phyloP scores from a whole-genome alignment of 2,329 filamentous ascomycete genomes.

The Mollisia scopiformis region DNA sequence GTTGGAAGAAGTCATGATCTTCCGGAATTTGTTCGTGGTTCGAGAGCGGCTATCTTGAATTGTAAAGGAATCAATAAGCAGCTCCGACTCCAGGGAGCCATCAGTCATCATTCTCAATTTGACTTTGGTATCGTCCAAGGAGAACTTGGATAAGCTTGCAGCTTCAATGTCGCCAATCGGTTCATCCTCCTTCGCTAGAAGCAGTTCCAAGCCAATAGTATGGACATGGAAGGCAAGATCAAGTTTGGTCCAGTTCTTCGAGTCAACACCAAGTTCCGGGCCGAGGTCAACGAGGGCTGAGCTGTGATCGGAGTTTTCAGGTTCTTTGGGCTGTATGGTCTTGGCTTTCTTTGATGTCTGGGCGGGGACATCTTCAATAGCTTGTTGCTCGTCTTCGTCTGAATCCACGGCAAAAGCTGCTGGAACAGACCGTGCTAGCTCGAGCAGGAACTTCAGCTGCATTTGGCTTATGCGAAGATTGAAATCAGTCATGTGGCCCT shows the following conservation, averaged over 20 bases:
- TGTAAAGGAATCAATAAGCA: conserved; percentile 91
- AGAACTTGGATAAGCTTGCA: conserved; percentile 90
- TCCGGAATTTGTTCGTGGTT: conserved; percentile 93
- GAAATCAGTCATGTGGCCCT: conserved; percentile 90
- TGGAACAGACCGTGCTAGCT: conserved; percentile 85
- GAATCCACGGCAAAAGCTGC: conserved; percentile 79
- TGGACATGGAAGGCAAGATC: conserved; percentile 90
- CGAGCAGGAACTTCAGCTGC: conserved; percentile 86
- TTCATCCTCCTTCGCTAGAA: conserved; percentile 73
- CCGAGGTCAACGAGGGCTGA: conserved; percentile 56
- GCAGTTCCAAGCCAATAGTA: conserved; percentile 85
- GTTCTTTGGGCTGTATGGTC: conserved; percentile 12
- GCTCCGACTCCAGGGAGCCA: conserved; percentile 86
- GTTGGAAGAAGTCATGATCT: conserved; percentile 97
- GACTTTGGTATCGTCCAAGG: conserved; percentile 86
- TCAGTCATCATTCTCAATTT: conserved; percentile 95
- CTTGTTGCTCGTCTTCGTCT: conserved; percentile 73
- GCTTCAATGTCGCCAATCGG: conserved; percentile 79
- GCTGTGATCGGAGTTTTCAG: conserved; percentile 22
- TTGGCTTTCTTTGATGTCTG: conserved; percentile 35
- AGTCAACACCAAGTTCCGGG: conserved; percentile 71
- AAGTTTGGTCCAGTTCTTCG: conserved; percentile 86
- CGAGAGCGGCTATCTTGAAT: conserved; percentile 88
- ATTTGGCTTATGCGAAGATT: conserved; percentile 89
- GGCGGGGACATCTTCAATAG: conserved; percentile 72